Evolutionary conservation across 257 asterid genomes (phyloP), one percentile per base, ranked within the genome.

Genomic region (Eucommia ulmoides): DNA sequence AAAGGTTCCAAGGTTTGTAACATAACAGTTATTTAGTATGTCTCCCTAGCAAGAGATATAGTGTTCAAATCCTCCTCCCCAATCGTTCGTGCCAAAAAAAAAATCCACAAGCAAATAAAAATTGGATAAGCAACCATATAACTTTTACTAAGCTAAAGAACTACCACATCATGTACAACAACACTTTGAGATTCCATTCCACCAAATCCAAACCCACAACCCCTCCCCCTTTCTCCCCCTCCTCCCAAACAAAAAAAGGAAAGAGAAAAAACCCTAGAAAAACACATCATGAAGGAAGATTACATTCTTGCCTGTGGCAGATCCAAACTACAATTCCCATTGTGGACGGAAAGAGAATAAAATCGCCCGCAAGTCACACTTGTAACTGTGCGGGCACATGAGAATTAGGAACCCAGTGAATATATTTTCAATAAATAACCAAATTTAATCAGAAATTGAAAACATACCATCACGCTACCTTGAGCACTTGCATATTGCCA

Each of bases 151-250:
- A 70, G 4, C 77, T 74, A 68, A 77, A 67, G 73, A 76, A 61
- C 71, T 29, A 66, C 65, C 80, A 70, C 69, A 76, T 64, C 93
- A 83, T 76, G 68, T 80, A 83, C 97, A 83, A 80, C 82, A 78
- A 68, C 73, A 66, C n/a, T 64, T 59, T 57, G 35, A 48, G 50
- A 55, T 44, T 62, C n/a, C n/a, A n/a, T n/a, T n/a, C n/a, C n/a
- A n/a, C n/a, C n/a, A n/a, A n/a, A n/a, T n/a, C n/a, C n/a, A n/a
- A n/a, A n/a, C n/a, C n/a, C n/a, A n/a, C n/a, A n/a, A n/a, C 67
- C 61, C 71, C 65, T 63, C 66, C 64, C 74, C 47, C 68, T 69
- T 61, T 70, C 65, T 63, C 66, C 64, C 74, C 47, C 68, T 63
- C 54, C 4, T 35, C 49, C 48, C 60, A 56, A 29, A 29, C 7